Evolutionary conservation across 2,329 filamentous ascomycete genomes (phyloP).

Genomic region (Curvularia verruculosa): DNA sequence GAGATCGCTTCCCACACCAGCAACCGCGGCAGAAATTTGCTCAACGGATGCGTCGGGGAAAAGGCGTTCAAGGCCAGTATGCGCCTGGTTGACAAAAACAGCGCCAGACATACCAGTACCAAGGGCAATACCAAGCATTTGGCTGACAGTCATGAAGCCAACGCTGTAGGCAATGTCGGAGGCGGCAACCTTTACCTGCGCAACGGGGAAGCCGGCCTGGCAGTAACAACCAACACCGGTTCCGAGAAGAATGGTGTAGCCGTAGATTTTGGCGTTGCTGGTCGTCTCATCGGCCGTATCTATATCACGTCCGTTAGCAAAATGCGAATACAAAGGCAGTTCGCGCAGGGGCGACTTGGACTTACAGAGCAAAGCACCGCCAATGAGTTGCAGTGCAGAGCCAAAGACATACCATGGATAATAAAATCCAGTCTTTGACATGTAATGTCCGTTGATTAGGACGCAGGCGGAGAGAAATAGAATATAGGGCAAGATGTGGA

Average conservation of each 20-base stretch:
- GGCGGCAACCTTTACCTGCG: not conserved
- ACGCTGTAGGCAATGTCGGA: not conserved
- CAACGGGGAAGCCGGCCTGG: conserved; percentile 20
- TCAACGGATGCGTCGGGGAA: not conserved
- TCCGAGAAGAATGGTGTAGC: conserved; percentile 24
- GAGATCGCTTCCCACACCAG: not conserved
- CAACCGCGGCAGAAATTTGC: not conserved
- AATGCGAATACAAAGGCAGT: conserved; percentile 3
- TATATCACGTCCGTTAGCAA: conserved; percentile 11
- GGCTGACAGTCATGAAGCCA: not conserved
- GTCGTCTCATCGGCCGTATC: not conserved
- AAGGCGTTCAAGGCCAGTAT: not conserved
- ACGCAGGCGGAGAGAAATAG: conserved; percentile 11
- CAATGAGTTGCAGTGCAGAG: not conserved
- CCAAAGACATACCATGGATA: conserved; percentile 2
- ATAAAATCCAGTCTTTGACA: not conserved
- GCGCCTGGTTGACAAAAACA: not conserved
- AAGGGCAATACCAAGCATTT: not conserved
- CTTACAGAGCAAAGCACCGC: conserved; percentile 22
- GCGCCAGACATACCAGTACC: not conserved
- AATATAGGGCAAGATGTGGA: conserved; percentile 33
- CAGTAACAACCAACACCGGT: conserved; percentile 20
- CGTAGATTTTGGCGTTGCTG: conserved; percentile 22
- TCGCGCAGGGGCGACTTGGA: not conserved
- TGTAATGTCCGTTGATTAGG: not conserved